Conservation (phyloP, 495 filamentous ascomycete genomes). For the Penicillium ucsense region DNA sequence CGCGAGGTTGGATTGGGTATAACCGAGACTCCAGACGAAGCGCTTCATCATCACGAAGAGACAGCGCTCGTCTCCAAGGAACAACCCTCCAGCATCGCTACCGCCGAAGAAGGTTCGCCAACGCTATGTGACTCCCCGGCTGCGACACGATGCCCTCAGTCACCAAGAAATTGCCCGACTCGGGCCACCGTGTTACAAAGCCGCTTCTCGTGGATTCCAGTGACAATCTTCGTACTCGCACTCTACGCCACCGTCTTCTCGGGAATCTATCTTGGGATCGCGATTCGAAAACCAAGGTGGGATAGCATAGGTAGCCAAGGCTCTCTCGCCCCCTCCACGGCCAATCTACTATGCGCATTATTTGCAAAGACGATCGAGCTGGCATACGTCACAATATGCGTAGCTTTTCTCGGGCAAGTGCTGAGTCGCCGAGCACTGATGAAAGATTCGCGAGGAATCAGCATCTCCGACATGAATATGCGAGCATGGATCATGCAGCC, state of each 20-base stretch:
- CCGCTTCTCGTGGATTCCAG: conserved; percentile 46
- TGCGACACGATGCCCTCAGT: not conserved
- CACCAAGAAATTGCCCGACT: conserved; percentile 12
- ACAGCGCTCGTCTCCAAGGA: conserved; percentile 4
- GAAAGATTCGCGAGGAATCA: conserved; percentile 47
- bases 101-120: conserved; percentile 8
- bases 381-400: conserved; percentile 67
- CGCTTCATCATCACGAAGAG: conserved; percentile 1
- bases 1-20: conserved; percentile 17
- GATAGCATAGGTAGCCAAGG: conserved; percentile 38
- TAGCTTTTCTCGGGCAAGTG: conserved; percentile 63
- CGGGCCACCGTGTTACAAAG: conserved; percentile 16
- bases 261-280: conserved; percentile 50
- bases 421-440: conserved; percentile 54
- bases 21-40: conserved; percentile 6
- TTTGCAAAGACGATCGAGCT: conserved; percentile 68
- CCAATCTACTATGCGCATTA: conserved; percentile 50
- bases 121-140: conserved; percentile 5
- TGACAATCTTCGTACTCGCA: conserved; percentile 48
- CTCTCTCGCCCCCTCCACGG: conserved; percentile 42
- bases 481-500: conserved; percentile 52
- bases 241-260: conserved; percentile 60
- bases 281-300: conserved; percentile 49
- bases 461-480: conserved; percentile 63
- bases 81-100: conserved; percentile 1